Percentiles rank a stretch among this genome's conserved stretches.
phyloP scores from a whole-genome alignment of 768 basidiomycete genomes.

The Filobasidium floriforme region DNA sequence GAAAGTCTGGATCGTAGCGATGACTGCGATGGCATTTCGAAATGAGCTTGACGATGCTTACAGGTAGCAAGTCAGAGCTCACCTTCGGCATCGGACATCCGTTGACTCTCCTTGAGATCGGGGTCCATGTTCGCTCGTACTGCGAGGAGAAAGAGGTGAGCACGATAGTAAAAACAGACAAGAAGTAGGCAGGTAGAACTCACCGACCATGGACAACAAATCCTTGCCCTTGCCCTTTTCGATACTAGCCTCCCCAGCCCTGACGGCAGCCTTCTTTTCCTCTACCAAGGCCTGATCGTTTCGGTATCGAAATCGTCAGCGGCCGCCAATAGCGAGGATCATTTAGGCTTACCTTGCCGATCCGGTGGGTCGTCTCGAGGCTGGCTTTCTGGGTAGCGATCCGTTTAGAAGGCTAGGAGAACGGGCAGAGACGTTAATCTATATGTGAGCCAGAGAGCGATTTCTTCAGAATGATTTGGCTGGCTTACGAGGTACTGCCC shows the following conservation, averaged over 20 bases:
- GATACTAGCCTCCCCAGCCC: slow-evolving; percentile 36
- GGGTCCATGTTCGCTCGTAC: slow-evolving; percentile 74
- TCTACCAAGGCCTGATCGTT: slow-evolving; percentile 58
- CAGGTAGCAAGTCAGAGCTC: neutral
- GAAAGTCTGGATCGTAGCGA: slow-evolving; percentile 79
- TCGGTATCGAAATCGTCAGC: slow-evolving; percentile 29
- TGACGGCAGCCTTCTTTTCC: slow-evolving; percentile 67
- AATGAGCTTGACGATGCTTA: neutral
- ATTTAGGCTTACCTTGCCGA: slow-evolving; percentile 50
- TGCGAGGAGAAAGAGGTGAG: too few relatives aligned
- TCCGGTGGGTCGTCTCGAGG: slow-evolving; percentile 51
- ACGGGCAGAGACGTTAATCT: too few relatives aligned
- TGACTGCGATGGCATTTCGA: slow-evolving; percentile 45
- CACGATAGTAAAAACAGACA: too few relatives aligned
- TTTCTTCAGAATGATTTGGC: neutral
- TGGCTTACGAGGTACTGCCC: slow-evolving; percentile 29
- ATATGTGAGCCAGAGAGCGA: too few relatives aligned
- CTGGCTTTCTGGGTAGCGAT: slow-evolving; percentile 49
- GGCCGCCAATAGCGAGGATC: slow-evolving; percentile 50
- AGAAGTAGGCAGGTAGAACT: slow-evolving; percentile 41
- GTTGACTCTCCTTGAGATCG: slow-evolving; percentile 51
- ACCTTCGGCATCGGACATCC: slow-evolving; percentile 72
- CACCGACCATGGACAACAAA: slow-evolving; percentile 67
- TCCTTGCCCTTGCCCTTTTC: slow-evolving; percentile 58
- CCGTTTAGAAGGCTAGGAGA: slow-evolving; percentile 49